phyloP scores from a whole-genome alignment of 176 grass and related monocot genomes.

The Juncus effusus region DNA sequence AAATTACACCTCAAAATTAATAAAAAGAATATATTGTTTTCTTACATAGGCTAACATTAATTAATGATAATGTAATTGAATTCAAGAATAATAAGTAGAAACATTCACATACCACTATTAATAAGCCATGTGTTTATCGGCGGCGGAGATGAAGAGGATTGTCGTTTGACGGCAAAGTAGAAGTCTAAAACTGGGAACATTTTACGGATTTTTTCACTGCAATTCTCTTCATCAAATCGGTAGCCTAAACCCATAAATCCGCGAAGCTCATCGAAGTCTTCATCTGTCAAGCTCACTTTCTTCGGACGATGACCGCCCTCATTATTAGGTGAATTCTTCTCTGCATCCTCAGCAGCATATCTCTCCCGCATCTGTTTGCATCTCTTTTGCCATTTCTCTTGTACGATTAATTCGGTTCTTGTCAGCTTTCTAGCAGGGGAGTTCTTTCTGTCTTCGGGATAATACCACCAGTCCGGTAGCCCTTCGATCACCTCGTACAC shows the following conservation, averaged over 20 bases:
- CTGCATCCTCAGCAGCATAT: slow-evolving; percentile 13
- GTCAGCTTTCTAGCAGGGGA: slow-evolving; percentile 2
- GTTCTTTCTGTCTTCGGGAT: slow-evolving; percentile 18
- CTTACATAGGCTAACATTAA: not conserved
- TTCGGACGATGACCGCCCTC: not conserved
- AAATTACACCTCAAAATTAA: not conserved
- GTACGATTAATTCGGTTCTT: slow-evolving; percentile 24
- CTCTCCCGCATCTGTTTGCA: slow-evolving; percentile 27
- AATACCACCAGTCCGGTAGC: slow-evolving; percentile 25
- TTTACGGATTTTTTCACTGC: slow-evolving; percentile 18
- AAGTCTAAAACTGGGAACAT: slow-evolving; percentile 23
- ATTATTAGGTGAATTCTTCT: not conserved
- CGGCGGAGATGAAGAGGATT: slow-evolving; percentile 9
- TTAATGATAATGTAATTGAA: too few species aligned
- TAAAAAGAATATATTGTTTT: not conserved
- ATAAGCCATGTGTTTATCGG: slow-evolving; percentile 28
- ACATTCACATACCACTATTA: slow-evolving; percentile 2
- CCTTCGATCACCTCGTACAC: slow-evolving; percentile 18
- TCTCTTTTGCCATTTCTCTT: slow-evolving; percentile 13
- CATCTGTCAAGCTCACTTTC: slow-evolving; percentile 24
- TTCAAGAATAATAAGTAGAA: too few species aligned
- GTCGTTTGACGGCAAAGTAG: slow-evolving; percentile 31
- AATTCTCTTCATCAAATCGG: slow-evolving; percentile 23
- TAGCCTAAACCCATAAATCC: slow-evolving; percentile 20
- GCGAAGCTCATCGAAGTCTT: slow-evolving; percentile 23